A percentile compares a stretch with the other conserved stretches of the same genome.
Conservation (phyloP, 2,329 filamentous ascomycete species). For the Fusarium caatingaense region DNA sequence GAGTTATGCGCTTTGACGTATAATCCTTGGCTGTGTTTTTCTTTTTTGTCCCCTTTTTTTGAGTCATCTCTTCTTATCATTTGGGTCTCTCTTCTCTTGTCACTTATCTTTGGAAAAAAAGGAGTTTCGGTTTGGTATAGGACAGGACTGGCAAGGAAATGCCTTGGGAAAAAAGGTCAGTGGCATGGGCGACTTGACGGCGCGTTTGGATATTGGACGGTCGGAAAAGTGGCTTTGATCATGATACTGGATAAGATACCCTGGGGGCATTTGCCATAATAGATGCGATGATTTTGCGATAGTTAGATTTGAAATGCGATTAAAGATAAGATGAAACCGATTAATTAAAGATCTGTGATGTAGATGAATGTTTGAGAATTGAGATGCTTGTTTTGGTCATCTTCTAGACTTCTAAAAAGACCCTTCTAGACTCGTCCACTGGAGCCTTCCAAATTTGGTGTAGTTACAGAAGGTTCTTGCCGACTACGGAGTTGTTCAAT, state of each 20-base stretch:
- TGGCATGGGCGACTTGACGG: constrained; percentile 7
- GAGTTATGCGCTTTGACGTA: constrained; percentile 17
- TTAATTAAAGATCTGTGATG: not conserved
- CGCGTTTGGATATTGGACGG: constrained; percentile 11
- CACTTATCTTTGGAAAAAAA: not conserved
- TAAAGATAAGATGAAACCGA: not conserved
- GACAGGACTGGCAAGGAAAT: not conserved
- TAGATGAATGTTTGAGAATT: not conserved
- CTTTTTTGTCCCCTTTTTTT: constrained; percentile 1
- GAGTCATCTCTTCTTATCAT: not conserved
- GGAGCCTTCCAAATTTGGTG: not conserved
- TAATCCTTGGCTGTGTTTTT: not conserved
- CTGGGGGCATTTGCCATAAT: constrained; percentile 1
- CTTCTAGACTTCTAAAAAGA: not conserved
- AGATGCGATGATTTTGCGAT: not conserved
- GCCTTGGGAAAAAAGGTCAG: not conserved
- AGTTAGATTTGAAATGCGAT: too few species aligned
- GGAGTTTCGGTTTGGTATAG: constrained; percentile 5
- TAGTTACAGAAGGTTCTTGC: not conserved
- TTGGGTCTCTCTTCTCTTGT: not conserved
- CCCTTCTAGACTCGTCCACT: not conserved
- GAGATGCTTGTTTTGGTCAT: not conserved
- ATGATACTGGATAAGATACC: constrained; percentile 24
- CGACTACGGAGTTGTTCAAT: constrained; percentile 10
- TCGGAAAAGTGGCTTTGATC: constrained; percentile 27